Evolutionary conservation across 345 rosid genomes (phyloP).

Genomic region (Capsella bursapastoris): DNA sequence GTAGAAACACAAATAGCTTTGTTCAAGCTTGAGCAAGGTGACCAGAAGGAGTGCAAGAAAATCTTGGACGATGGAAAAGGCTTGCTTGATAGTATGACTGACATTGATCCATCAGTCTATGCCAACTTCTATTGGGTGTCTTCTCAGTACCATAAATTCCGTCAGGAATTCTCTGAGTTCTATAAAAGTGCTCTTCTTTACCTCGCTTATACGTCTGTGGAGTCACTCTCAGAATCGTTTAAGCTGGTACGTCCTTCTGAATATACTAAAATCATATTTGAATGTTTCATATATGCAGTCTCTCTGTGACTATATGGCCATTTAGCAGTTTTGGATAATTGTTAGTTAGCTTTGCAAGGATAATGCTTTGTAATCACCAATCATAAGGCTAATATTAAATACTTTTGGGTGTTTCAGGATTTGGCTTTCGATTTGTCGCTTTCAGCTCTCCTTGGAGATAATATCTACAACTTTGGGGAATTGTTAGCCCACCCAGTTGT

Average conservation of each 20-base stretch:
- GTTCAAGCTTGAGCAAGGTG: slow-evolving; percentile 85
- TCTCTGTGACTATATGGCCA: not conserved
- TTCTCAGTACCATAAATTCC: slow-evolving; percentile 60
- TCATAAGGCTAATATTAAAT: not conserved
- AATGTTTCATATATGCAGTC: not conserved
- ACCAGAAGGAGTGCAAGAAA: slow-evolving; percentile 84
- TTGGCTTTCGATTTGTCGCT: slow-evolving; percentile 96
- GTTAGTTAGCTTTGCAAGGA: not conserved
- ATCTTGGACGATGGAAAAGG: slow-evolving; percentile 86
- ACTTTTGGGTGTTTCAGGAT: slow-evolving; percentile 57
- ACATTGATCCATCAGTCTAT: slow-evolving; percentile 95
- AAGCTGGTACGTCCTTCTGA: slow-evolving; percentile 39
- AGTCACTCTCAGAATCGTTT: slow-evolving; percentile 47
- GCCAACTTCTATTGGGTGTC: slow-evolving; percentile 94
- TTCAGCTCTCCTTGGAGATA: slow-evolving; percentile 94
- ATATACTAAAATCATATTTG: not conserved
- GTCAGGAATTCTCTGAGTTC: slow-evolving; percentile 49
- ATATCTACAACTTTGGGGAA: slow-evolving; percentile 97
- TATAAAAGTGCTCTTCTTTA: slow-evolving; percentile 48
- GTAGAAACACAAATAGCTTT: slow-evolving; percentile 85
- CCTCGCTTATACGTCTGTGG: slow-evolving; percentile 49
- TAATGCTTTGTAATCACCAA: slow-evolving; percentile 7
- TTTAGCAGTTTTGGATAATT: not conserved
- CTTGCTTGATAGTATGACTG: slow-evolving; percentile 90
- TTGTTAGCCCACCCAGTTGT: slow-evolving; percentile 98